Evolutionary conservation across 768 basidiomycete species (phyloP), one percentile per base, ranked within the genome.

Genomic region (Paxillus involutus): DNA sequence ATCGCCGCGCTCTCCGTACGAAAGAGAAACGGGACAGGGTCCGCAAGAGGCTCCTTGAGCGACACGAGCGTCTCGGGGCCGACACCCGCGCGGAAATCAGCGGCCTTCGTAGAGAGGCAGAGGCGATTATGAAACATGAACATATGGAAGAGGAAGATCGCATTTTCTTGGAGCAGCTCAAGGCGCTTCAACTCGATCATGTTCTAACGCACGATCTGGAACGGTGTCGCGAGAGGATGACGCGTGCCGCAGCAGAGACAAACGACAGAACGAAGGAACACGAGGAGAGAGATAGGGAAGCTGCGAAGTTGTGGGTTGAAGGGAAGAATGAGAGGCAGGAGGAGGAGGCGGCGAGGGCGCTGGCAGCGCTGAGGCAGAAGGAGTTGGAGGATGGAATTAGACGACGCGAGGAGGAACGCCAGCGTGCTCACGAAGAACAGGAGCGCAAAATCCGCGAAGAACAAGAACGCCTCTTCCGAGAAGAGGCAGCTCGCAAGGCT

Each of bases 151-250:
- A 19, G 6, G 53, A 64, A 26, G 69, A 72, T 33, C 46, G 11
- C 12, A 59, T 70, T 17, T 68, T 72, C 41, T 36, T 68, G 50
- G 12, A 55, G 44, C 68, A 70, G 16, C 51, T 71, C 0, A 17
- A 6, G 19, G 47, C 39, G 0, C 59, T 70, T 24, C 51, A 57
- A 1, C 11, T 61, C 2, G 52, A 71, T 2, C 56, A 63, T 1
- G 10, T 26, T 7, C 17, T 55, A 36, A 7, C 40, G 0, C 49
- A 66, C 8, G 53, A 52, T 12, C 58, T 71, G 24, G 64, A 58
- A 39, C 17, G n/a, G 13, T 64, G 41, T 17, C 68, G 69, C 3
- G 56, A 67, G 45, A 52, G 21, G 4, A 37, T 59, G 29, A 57
- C 51, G 52, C 58, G 72, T 6, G 72, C 71, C 13, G 58, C 54